phyloP scores from a whole-genome alignment of 2,329 filamentous ascomycete species.

The Sporothrix inflata region DNA sequence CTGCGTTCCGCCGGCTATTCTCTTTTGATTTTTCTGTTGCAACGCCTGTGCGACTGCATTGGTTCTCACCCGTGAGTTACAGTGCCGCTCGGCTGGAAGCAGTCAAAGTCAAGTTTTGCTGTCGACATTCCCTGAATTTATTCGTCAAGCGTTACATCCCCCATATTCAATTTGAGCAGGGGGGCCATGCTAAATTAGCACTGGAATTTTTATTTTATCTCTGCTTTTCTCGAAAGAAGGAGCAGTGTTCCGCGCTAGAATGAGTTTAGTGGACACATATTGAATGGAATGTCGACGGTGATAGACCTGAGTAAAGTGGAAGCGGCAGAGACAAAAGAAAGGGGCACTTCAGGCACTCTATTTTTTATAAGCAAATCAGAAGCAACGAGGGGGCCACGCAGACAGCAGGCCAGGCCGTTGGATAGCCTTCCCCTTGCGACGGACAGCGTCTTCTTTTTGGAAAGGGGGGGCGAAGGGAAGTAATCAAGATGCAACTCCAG shows the following conservation, averaged over 20 bases:
- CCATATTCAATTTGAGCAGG: conserved; percentile 4
- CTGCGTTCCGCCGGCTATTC: conserved; percentile 10
- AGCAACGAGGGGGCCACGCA: conserved; percentile 13
- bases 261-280: conserved; percentile 3
- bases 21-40: neutral
- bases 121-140: conserved; percentile 10
- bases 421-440: neutral
- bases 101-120: neutral
- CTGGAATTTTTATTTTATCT: neutral
- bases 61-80: neutral
- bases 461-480: neutral
- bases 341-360: neutral
- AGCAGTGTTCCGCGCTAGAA: conserved; percentile 4
- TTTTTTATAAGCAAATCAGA: conserved; percentile 22
- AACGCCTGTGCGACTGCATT: neutral
- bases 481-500: neutral
- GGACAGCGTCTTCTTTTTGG: neutral
- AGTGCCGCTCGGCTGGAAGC: conserved; percentile 7
- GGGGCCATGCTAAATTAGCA: conserved; percentile 5
- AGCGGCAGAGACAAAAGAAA: neutral
- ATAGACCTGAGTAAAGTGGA: neutral
- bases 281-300: neutral
- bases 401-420: neutral
- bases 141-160: conserved; percentile 17
- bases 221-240: neutral